Base-by-base conservation (phyloP, 1,284 basidiomycete species). In the Boletus subluridellus region DNA sequence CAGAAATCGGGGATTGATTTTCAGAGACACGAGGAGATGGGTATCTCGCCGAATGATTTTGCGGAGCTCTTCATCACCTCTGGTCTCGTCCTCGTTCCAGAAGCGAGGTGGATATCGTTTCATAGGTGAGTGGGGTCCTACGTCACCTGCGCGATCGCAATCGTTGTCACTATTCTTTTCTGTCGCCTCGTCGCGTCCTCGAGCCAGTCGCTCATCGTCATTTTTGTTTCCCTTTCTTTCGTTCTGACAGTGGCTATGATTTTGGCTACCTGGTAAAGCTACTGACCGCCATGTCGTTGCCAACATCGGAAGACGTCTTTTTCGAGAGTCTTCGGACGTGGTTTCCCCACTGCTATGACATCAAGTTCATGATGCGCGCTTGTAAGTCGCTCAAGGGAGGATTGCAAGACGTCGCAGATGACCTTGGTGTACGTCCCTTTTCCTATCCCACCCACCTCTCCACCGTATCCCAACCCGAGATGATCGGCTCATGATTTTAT, bases 251-350 rank as follows among this genome's bases (percentile, higher is more conserved):
- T 72, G 97, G 96, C 35, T 99, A 99, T 76, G 96, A 99, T 76
- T 99, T 99, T 77, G 96, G 97, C 24, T 99, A 99, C 74, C 90
- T 99, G 66, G 87, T 99, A 74, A 97, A 97, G 74, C 84, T 98
- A 52, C 83, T 99, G 51, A 98, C 95, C 1, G 90, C 86, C 64
- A 81, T 89, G 68, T 91, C 94, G 46, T 77, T 99, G 61, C 97
- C 97, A 3, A 85, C 89, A 32, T 87, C 87, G 28, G 97, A 99
- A 77, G 87, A 91, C 63, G 84, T 86, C 21, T 99, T 99, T 77
- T 98, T 98, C 73, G 85, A 92, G 52, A 82, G 92, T 51, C 82
- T 99, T 32, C 83, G 82, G 63, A 88, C 87, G 66, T 99, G 96
- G 96, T 99, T 99, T 76, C 96, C 96, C 0, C 90, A 88, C 58